Conservation (phyloP, 208 protist genomes). For the Trichomonas tenax region DNA sequence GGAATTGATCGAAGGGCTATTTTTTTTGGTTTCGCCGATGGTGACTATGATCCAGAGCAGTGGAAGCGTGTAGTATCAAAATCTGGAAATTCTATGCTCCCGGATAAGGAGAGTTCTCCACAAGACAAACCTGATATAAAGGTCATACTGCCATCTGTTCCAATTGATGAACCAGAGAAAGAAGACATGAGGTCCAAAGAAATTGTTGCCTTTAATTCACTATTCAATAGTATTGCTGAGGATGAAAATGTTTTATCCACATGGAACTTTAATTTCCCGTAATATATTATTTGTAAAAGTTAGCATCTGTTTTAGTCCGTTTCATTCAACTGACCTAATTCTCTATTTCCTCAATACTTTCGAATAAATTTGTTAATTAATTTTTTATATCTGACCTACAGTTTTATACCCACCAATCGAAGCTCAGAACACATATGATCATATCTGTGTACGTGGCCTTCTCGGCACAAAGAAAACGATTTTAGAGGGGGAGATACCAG, state of each 20-base stretch:
- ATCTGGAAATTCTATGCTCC: background rate
- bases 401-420: too few relatives aligned
- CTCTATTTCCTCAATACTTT: too few relatives aligned
- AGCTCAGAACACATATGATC: too few relatives aligned
- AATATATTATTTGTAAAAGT: background rate
- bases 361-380: too few relatives aligned
- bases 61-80: background rate
- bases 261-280: background rate
- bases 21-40: background rate
- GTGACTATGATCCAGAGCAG: background rate
- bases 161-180: background rate
- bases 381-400: too few relatives aligned
- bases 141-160: background rate
- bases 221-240: background rate
- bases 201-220: background rate
- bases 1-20: background rate
- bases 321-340: too few relatives aligned
- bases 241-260: background rate
- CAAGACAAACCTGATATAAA: background rate
- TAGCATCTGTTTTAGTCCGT: too few relatives aligned
- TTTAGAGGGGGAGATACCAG: too few relatives aligned
- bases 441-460: too few relatives aligned
- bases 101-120: background rate
- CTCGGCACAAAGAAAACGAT: too few relatives aligned
- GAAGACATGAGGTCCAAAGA: background rate